phyloP scores from a whole-genome alignment of 2,329 filamentous ascomycete genomes.

The Leptographium galeiforme region DNA sequence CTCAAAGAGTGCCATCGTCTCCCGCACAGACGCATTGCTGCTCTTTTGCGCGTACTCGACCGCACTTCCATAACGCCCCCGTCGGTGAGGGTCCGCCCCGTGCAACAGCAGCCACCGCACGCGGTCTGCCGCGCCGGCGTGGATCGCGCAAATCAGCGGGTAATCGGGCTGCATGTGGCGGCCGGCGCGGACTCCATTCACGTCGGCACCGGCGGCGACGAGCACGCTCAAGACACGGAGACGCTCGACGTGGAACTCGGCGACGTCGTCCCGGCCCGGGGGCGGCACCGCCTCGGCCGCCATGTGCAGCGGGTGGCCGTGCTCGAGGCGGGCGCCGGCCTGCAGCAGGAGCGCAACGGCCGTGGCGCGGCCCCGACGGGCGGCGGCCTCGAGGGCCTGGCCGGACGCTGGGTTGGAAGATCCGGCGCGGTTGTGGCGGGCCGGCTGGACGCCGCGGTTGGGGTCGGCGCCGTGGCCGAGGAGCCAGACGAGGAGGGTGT shows the following conservation, averaged over 20 bases:
- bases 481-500: neutral
- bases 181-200: neutral
- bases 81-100: neutral
- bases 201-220: neutral
- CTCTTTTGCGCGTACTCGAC: neutral
- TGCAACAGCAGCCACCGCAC: neutral
- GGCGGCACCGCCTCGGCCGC: neutral
- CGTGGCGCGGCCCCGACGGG: neutral
- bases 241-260: neutral
- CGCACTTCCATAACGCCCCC: neutral
- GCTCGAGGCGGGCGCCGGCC: neutral
- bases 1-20: neutral
- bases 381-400: neutral
- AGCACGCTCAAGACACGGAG: neutral
- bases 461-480: slow-evolving; percentile 1
- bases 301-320: neutral
- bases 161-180: neutral
- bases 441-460: neutral
- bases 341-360: neutral
- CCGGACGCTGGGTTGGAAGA: neutral
- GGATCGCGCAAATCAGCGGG: neutral
- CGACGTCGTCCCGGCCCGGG: no score
- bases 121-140: neutral
- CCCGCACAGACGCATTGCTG: neutral
- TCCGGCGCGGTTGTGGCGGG: neutral